A percentile compares a stretch with the other conserved stretches of the same genome.
phyloP scores from a whole-genome alignment of 345 rosid genomes.

The Linum trigynum region DNA sequence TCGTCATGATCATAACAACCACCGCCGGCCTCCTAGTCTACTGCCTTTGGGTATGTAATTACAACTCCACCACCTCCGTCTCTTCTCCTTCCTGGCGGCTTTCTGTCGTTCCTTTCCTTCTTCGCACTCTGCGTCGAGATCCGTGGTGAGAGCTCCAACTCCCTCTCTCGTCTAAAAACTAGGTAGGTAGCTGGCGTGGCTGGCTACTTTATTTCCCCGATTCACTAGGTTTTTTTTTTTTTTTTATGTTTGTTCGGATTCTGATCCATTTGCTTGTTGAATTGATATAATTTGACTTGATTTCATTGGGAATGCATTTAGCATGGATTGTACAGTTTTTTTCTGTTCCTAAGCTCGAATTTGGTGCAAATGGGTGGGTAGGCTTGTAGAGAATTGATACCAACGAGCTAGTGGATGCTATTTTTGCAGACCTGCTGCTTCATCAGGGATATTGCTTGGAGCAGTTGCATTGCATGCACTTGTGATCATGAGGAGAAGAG shows the following conservation, averaged over 20 bases:
- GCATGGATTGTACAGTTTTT: neutral
- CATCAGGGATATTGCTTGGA: conserved; percentile 82
- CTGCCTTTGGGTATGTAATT: too few species aligned
- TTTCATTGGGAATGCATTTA: neutral
- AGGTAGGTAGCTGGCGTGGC: too few species aligned
- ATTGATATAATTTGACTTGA: neutral
- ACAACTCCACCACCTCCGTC: too few species aligned
- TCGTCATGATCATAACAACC: too few species aligned
- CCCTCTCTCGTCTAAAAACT: conserved; percentile 35
- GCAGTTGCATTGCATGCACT: conserved; percentile 73
- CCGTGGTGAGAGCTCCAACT: conserved; percentile 35
- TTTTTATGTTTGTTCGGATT: neutral
- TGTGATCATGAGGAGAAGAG: too few species aligned
- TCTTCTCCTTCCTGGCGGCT: conserved; percentile 56
- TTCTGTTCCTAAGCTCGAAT: neutral
- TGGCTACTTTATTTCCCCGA: neutral
- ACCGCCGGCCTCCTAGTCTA: too few species aligned
- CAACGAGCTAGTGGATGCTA: neutral
- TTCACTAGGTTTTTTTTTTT: neutral
- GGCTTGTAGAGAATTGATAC: too few species aligned
- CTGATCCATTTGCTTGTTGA: neutral
- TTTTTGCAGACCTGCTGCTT: conserved; percentile 56
- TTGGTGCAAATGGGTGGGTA: neutral
- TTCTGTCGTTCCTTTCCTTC: conserved; percentile 46
- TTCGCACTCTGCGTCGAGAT: conserved; percentile 62